These are phyloP conservation scores for Rhizodiscina lignyota DNA, from an alignment of 495 filamentous ascomycete genomes.

Conservation along the genomic window DNA sequence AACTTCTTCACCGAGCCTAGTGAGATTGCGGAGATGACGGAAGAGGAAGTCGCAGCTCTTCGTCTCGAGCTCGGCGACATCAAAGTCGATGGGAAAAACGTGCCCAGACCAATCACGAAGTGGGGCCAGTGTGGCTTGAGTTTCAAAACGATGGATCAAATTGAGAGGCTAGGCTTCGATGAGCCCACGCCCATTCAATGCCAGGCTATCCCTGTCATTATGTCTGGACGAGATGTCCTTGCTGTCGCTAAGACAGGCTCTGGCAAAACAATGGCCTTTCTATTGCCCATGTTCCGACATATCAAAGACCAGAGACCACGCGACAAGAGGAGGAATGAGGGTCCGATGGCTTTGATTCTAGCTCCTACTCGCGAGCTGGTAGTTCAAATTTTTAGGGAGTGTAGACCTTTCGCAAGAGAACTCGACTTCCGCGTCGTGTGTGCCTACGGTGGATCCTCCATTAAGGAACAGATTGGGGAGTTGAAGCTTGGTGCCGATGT, in stretches of 20 bases:
- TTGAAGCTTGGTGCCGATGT: conserved; percentile 92
- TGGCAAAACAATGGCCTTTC: conserved; percentile 94
- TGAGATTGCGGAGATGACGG: conserved; percentile 70
- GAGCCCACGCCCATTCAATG: conserved; percentile 85
- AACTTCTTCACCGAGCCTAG: conserved; percentile 84
- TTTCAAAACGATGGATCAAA: conserved; percentile 73
- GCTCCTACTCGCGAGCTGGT: conserved; percentile 91
- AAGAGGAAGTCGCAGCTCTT: conserved; percentile 66
- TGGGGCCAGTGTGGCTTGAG: conserved; percentile 93
- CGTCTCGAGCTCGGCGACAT: conserved; percentile 86
- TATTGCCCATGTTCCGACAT: conserved; percentile 92
- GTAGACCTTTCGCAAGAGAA: conserved; percentile 83
- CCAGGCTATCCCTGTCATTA: conserved; percentile 86
- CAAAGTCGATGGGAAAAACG: conserved; percentile 71
- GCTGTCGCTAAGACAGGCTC: conserved; percentile 96
- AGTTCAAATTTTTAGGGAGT: conserved; percentile 85
- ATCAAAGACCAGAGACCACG: conserved; percentile 85
- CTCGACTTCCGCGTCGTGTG: conserved; percentile 81
- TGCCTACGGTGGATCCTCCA: conserved; percentile 88
- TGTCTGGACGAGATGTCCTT: conserved; percentile 92
- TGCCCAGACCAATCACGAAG: conserved; percentile 85
- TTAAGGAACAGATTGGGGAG: conserved; percentile 95
- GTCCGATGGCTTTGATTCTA: conserved; percentile 77
- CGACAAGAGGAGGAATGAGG: conserved; percentile 70
- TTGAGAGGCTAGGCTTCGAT: conserved; percentile 69